phyloP scores from a whole-genome alignment of 176 grass and related monocot species.

The Phoenix roebelenii region DNA sequence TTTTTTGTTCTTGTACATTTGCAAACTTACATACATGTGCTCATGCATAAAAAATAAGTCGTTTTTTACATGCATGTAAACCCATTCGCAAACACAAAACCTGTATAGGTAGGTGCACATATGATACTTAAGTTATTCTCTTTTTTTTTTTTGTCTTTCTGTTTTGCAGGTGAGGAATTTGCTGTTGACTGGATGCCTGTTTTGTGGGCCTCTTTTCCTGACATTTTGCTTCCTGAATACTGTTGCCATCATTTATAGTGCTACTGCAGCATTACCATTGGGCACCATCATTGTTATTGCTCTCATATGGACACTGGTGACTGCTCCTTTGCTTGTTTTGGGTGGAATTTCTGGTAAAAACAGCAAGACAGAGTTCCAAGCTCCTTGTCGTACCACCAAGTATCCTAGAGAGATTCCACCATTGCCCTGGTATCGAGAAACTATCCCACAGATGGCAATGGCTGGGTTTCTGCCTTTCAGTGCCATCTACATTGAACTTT shows the following conservation, averaged over 20 bases:
- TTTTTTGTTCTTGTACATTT: no score
- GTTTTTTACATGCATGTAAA: no score
- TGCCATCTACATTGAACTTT: slow-evolving; percentile 1
- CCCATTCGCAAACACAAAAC: no score
- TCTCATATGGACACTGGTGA: slow-evolving; percentile 10
- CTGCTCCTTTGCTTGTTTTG: slow-evolving; percentile 8
- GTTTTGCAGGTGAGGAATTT: slow-evolving; percentile 8
- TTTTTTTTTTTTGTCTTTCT: background rate
- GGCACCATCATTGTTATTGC: slow-evolving; percentile 12
- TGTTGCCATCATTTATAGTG: slow-evolving; percentile 4
- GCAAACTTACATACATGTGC: no score
- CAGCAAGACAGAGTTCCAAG: slow-evolving; percentile 1
- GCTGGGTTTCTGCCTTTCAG: slow-evolving; percentile 7
- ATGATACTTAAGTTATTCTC: background rate
- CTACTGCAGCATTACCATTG: slow-evolving; percentile 15
- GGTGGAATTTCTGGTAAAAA: slow-evolving; percentile 15
- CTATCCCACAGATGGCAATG: slow-evolving; percentile 8
- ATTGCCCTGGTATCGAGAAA: slow-evolving; percentile 8
- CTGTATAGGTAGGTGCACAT: no score
- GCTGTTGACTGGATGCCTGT: slow-evolving; percentile 8
- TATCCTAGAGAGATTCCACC: slow-evolving; percentile 11
- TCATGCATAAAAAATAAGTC: no score
- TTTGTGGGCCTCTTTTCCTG: slow-evolving; percentile 11
- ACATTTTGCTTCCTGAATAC: slow-evolving; percentile 15
- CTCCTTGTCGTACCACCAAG: slow-evolving; percentile 8